Conservation (phyloP, 1,284 basidiomycete species). For the Meira miltonrushii region DNA sequence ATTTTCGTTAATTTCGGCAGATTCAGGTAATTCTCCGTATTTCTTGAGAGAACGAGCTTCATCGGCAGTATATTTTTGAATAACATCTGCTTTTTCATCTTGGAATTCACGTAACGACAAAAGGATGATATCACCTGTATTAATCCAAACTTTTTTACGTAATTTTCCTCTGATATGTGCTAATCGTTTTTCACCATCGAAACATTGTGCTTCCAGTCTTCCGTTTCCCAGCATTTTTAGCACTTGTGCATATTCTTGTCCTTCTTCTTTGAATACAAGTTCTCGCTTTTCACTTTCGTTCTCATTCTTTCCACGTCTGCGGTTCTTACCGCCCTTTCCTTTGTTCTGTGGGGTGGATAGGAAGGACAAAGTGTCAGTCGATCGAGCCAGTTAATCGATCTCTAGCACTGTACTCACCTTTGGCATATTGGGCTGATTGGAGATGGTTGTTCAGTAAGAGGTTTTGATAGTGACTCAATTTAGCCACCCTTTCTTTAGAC, state of each 20-base stretch:
- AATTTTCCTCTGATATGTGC: constrained; percentile 99
- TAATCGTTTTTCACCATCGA: constrained; percentile 95
- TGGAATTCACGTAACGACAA: constrained; percentile 97
- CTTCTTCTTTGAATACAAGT: constrained; percentile 96
- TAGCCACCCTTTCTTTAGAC: neutral
- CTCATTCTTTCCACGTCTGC: constrained; percentile 99
- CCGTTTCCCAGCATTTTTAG: constrained; percentile 99
- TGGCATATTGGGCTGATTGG: neutral
- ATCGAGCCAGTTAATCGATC: neutral
- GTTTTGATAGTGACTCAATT: neutral
- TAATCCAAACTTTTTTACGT: constrained; percentile 99
- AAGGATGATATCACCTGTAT: constrained; percentile 94
- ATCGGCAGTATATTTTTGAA: constrained; percentile 96
- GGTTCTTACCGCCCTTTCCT: constrained; percentile 92
- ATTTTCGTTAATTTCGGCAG: constrained; percentile 97
- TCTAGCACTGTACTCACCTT: neutral
- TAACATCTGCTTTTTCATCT: constrained; percentile 98
- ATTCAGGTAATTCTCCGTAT: constrained; percentile 94
- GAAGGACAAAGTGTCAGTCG: neutral
- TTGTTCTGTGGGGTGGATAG: constrained; percentile 38
- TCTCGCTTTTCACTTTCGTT: constrained; percentile 98
- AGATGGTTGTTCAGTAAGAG: neutral
- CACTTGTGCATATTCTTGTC: constrained; percentile 98
- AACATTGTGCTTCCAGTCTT: constrained; percentile 90
- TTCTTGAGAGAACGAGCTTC: constrained; percentile 80